Evolutionary conservation across 495 filamentous ascomycete species (phyloP).

Genomic region (Aspergillus nanangensis): DNA sequence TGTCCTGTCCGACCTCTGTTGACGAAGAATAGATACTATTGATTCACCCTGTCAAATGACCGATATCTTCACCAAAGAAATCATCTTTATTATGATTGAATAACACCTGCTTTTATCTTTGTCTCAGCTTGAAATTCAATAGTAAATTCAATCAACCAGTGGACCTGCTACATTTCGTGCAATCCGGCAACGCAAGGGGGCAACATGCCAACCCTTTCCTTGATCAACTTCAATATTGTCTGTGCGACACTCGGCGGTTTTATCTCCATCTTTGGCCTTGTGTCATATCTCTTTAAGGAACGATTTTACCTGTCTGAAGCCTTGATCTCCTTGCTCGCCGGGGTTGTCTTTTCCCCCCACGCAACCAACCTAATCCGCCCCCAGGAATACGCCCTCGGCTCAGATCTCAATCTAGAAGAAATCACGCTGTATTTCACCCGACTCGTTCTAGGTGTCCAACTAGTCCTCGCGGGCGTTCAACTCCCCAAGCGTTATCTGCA

Average conservation of each 20-base stretch:
- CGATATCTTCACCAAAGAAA: background rate
- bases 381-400: slow-evolving; percentile 67
- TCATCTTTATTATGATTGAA: slow-evolving; percentile 36
- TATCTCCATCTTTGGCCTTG: slow-evolving; percentile 80
- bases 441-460: slow-evolving; percentile 85
- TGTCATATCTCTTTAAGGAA: slow-evolving; percentile 87
- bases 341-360: slow-evolving; percentile 71
- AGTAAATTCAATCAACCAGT: background rate
- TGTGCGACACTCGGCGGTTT: slow-evolving; percentile 81
- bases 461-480: slow-evolving; percentile 86
- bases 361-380: slow-evolving; percentile 75
- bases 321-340: slow-evolving; percentile 77
- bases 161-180: background rate
- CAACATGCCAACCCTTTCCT: slow-evolving; percentile 71
- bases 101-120: slow-evolving; percentile 37
- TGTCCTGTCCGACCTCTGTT: too few species aligned
- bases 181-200: background rate
- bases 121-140: too few species aligned
- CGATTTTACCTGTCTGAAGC: slow-evolving; percentile 89
- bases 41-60: slow-evolving; percentile 20
- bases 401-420: slow-evolving; percentile 50
- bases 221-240: slow-evolving; percentile 87
- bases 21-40: too few species aligned
- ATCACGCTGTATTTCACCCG: slow-evolving; percentile 82
- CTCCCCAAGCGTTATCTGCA: slow-evolving; percentile 82